Evolutionary conservation across 495 filamentous ascomycete species (phyloP), one percentile per base, ranked within the genome.

Genomic region (Neurospora sp.): DNA sequence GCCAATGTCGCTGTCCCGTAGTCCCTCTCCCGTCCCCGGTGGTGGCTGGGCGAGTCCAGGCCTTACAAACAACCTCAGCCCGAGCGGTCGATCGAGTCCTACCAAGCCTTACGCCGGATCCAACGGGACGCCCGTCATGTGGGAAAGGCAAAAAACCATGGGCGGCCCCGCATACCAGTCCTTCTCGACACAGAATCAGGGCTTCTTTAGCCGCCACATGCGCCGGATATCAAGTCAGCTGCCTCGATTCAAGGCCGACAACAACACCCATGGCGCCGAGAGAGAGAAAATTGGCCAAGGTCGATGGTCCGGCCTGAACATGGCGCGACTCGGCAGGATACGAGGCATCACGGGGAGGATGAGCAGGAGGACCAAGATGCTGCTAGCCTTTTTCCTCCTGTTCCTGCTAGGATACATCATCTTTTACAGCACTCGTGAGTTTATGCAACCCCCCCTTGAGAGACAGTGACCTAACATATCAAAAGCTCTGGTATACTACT

Each of bases 1-100:
- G 74, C 80, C 84, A 74, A 96, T 97, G 94, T 92, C 93, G 75
- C 82, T 94, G 71, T 94, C 93, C 71, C 89, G 92, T 82, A 95
- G 93, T 77, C 93, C 93, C 68, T 95, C 92, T 69, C 93, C 93
- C 73, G 87, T 88, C 71, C 89, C 88, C 74, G 91, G 91, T 75
- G 93, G 91, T 77, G 93, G 93, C 75, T 97, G 94, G 94, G 89
- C 92, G 72, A 95, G 90, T 82, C 94, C 94, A 22, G 93, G 92
- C 40, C 85, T 96, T 65, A 65, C 53, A 31, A 65, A 65, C 70
- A 90, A 88, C 68, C 88, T 89, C 72, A 84, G 81, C 69, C 83
- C 86, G 48, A 94, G 90, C 80, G 91, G 91, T 73, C 85, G 87
- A 77, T 88, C 90, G 35, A 93, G 89, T 77, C 92, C 92, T 39